These are phyloP conservation scores for Epichloe sibirici DNA, from an alignment of 2,329 filamentous ascomycete species.

Conservation along the genomic window DNA sequence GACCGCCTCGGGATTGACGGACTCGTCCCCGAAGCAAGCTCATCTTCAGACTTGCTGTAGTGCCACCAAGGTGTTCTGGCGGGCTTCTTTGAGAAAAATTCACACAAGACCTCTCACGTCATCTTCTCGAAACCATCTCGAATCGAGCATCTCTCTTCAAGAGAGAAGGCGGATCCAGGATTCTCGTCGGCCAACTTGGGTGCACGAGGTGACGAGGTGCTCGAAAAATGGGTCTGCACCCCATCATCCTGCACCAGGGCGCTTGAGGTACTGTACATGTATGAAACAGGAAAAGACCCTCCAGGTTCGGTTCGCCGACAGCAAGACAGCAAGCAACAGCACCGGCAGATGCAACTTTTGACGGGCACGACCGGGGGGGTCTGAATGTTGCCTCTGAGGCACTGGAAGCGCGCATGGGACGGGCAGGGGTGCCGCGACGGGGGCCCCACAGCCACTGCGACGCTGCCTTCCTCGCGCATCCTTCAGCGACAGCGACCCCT, in stretches of 20 bases:
- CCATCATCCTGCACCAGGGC: neutral
- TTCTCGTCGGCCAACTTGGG: conserved; percentile 2
- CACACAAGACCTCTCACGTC: too few relatives aligned
- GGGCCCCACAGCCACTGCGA: conserved; percentile 1
- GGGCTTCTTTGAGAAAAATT: too few relatives aligned
- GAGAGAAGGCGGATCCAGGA: neutral
- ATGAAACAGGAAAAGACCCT: conserved; percentile 2
- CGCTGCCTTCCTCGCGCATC: neutral
- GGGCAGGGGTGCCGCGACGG: neutral
- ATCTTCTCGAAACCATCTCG: too few relatives aligned
- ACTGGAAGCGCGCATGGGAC: conserved; percentile 2
- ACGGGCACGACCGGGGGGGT: neutral
- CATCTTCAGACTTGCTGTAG: too few relatives aligned
- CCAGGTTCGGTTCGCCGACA: conserved; percentile 4
- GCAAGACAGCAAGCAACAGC: neutral
- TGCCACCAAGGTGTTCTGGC: too few relatives aligned
- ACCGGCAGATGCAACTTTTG: conserved; percentile 3
- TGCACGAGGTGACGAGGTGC: too few relatives aligned
- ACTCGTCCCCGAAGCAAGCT: too few relatives aligned
- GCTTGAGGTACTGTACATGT: neutral
- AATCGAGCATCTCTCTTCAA: too few relatives aligned
- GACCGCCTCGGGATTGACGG: too few relatives aligned
- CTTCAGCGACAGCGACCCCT: neutral
- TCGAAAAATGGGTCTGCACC: too few relatives aligned
- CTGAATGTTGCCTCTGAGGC: neutral